phyloP scores from a whole-genome alignment of 768 basidiomycete species.

The Lactarius sp. region DNA sequence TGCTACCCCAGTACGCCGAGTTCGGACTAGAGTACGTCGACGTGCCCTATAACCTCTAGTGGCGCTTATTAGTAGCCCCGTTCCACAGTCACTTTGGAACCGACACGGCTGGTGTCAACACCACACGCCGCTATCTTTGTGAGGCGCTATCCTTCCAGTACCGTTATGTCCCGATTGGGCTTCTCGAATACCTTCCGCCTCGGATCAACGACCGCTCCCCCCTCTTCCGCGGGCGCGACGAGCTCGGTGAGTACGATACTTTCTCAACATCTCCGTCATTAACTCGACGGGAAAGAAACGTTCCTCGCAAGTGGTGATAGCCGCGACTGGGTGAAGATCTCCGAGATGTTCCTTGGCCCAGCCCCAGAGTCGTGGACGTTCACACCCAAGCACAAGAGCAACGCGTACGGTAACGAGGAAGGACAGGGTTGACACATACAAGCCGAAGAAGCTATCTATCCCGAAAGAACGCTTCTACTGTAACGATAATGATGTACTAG shows the following conservation, averaged over 20 bases:
- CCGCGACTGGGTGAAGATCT: constrained; percentile 87
- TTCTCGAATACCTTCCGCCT: constrained; percentile 77
- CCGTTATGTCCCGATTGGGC: constrained; percentile 91
- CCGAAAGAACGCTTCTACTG: neutral
- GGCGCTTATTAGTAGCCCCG: neutral
- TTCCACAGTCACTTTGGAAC: constrained; percentile 71
- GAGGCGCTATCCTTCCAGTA: constrained; percentile 96
- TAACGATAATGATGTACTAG: constrained; percentile 7
- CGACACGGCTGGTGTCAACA: constrained; percentile 86
- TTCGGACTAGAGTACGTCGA: constrained; percentile 67
- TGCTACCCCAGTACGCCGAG: constrained; percentile 62
- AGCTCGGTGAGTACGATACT: constrained; percentile 59
- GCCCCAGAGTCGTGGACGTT: constrained; percentile 81
- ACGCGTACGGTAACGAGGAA: constrained; percentile 56
- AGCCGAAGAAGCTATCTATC: neutral
- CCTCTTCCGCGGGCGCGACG: constrained; percentile 79
- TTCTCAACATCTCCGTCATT: constrained; percentile 5
- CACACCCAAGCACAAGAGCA: constrained; percentile 93
- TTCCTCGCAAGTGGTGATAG: constrained; percentile 75
- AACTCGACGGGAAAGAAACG: constrained; percentile 51
- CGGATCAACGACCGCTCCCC: constrained; percentile 90
- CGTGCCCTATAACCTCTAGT: neutral
- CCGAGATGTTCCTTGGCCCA: constrained; percentile 92
- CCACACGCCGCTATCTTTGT: constrained; percentile 87
- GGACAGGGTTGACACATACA: constrained; percentile 47